Evolutionary conservation across 176 grass and related monocot species (phyloP).

Genomic region (Carex parvula): DNA sequence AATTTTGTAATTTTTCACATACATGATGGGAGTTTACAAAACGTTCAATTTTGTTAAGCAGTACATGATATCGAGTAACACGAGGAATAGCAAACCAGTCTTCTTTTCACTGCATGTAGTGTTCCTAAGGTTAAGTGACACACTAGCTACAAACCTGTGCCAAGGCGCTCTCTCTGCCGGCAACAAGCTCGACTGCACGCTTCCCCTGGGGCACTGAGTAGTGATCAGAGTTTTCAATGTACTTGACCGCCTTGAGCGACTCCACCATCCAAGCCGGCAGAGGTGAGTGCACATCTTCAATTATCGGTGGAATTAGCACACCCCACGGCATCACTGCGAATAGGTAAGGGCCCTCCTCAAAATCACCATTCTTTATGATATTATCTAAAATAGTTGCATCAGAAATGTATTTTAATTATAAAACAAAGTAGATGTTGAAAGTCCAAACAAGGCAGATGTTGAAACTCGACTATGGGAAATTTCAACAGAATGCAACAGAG

Average conservation of each 20-base stretch:
- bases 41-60: background rate
- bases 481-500: background rate
- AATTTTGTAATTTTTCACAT: background rate
- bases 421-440: background rate
- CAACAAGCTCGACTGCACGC: slow-evolving; percentile 72
- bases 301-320: slow-evolving; percentile 75
- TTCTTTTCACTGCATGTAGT: background rate
- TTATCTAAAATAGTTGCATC: slow-evolving; percentile 25
- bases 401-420: background rate
- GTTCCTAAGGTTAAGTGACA: background rate
- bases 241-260: slow-evolving; percentile 82
- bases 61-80: background rate
- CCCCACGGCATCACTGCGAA: slow-evolving; percentile 41
- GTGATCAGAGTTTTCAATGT: slow-evolving; percentile 66
- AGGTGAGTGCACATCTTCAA: slow-evolving; percentile 86
- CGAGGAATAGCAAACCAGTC: background rate
- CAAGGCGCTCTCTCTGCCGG: slow-evolving; percentile 63
- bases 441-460: background rate
- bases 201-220: slow-evolving; percentile 64
- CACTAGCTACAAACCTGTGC: slow-evolving; percentile 21
- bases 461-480: background rate
- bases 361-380: slow-evolving; percentile 80
- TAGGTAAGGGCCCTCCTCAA: slow-evolving; percentile 80
- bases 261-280: slow-evolving; percentile 72
- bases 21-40: background rate